Percentiles rank a stretch among this genome's conserved stretches.
These are phyloP conservation scores for Camelina laxa DNA, from an alignment of 345 rosid genomes.

Conservation along the genomic window DNA sequence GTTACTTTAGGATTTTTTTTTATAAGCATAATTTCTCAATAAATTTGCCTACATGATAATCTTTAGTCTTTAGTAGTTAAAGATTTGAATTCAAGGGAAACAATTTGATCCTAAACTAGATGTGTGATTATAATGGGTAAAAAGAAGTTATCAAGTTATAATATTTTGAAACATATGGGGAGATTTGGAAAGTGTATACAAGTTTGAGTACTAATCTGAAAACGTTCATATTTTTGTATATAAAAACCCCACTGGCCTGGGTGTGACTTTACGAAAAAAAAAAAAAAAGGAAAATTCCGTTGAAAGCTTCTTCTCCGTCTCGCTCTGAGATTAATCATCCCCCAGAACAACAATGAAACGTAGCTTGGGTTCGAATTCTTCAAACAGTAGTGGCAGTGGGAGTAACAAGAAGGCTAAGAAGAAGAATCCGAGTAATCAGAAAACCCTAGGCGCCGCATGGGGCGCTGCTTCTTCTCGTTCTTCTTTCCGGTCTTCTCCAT, in stretches of 20 bases:
- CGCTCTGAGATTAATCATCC: constrained; percentile 46
- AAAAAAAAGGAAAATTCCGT: constrained; percentile 18
- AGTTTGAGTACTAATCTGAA: no score
- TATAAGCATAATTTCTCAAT: no score
- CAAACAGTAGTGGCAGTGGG: constrained; percentile 45
- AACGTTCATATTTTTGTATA: no score
- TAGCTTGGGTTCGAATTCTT: constrained; percentile 56
- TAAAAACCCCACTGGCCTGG: neutral
- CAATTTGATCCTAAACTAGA: no score
- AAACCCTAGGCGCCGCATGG: constrained; percentile 95
- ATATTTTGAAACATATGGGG: no score
- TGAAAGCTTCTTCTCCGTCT: constrained; percentile 41
- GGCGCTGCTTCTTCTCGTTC: constrained; percentile 83
- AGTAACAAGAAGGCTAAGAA: constrained; percentile 47
- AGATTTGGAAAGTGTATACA: no score
- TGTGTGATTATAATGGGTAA: no score
- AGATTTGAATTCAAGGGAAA: no score
- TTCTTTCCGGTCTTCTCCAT: constrained; percentile 69
- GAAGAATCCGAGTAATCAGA: constrained; percentile 62
- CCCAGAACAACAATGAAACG: constrained; percentile 56
- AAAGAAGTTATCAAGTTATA: no score
- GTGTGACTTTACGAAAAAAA: neutral
- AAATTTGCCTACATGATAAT: no score
- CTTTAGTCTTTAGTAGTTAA: no score
- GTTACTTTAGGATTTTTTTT: no score